Conservation (phyloP, 2,329 filamentous ascomycete species). For the Colletotrichum tofieldiae region DNA sequence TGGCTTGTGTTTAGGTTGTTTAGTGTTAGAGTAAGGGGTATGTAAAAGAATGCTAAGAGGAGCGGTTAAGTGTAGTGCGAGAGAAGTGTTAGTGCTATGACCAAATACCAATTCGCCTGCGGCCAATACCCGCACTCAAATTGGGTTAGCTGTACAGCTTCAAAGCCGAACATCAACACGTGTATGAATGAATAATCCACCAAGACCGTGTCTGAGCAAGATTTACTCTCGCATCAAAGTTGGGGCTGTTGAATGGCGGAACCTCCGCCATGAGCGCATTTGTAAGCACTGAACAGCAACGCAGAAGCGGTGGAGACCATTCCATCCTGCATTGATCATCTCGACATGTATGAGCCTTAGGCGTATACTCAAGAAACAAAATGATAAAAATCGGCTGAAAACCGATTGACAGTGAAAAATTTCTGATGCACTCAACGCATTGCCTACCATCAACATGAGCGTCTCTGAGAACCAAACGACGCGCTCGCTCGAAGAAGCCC, state of each 20-base stretch:
- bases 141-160: too few relatives aligned
- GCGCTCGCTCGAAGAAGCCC: not conserved
- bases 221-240: not conserved
- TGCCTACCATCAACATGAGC: not conserved
- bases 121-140: too few relatives aligned
- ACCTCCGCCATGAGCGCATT: not conserved
- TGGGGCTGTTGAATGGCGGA: not conserved
- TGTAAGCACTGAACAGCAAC: not conserved
- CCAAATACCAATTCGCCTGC: too few relatives aligned
- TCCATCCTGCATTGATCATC: conserved; percentile 13
- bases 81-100: too few relatives aligned
- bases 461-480: not conserved
- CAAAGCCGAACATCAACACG: too few relatives aligned
- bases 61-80: too few relatives aligned
- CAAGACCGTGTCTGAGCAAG: too few relatives aligned
- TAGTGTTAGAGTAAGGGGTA: too few relatives aligned
- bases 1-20: too few relatives aligned
- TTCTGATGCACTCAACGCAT: not conserved
- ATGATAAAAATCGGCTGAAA: not conserved
- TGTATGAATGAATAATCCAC: too few relatives aligned
- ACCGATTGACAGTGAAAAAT: not conserved
- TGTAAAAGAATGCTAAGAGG: too few relatives aligned
- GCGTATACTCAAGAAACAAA: not conserved
- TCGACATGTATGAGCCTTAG: not conserved
- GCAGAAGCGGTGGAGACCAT: conserved; percentile 19